Evolutionary conservation across 371 early-diverging fungal genomes (phyloP).

Genomic region (Apophysomyces sp.): DNA sequence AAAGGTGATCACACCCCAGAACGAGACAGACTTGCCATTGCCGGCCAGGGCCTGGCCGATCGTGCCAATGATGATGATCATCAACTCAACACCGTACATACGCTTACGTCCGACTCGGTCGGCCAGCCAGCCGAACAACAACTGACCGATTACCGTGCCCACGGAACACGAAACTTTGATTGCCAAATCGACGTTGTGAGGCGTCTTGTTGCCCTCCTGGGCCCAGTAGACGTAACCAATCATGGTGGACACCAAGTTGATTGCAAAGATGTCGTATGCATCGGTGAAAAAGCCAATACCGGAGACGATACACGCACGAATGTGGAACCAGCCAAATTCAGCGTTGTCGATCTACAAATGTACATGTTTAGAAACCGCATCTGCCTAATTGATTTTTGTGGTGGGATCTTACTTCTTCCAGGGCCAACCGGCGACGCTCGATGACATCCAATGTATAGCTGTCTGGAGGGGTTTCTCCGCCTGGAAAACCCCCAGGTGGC

Average conservation of each 20-base stretch:
- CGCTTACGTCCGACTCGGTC: slow-evolving; percentile 80
- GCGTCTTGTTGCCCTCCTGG: slow-evolving; percentile 35
- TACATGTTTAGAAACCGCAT: not conserved
- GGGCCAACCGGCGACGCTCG: slow-evolving; percentile 37
- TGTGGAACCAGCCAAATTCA: slow-evolving; percentile 77
- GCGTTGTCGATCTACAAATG: slow-evolving; percentile 47
- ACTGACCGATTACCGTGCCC: slow-evolving; percentile 79
- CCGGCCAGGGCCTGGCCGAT: slow-evolving; percentile 72
- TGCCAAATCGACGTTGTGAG: slow-evolving; percentile 59
- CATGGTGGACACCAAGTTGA: slow-evolving; percentile 70
- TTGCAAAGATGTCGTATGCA: slow-evolving; percentile 89
- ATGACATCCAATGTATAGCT: slow-evolving; percentile 20
- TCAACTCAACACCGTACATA: slow-evolving; percentile 82
- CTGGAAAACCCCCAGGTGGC: not conserved
- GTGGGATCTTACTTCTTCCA: slow-evolving; percentile 47
- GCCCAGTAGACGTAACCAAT: slow-evolving; percentile 70
- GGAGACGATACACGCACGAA: slow-evolving; percentile 82
- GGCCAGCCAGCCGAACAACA: slow-evolving; percentile 75
- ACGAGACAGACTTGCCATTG: slow-evolving; percentile 49
- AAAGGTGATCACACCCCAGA: slow-evolving; percentile 68
- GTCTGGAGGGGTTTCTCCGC: not conserved
- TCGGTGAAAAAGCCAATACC: slow-evolving; percentile 91
- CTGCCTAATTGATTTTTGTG: too few relatives aligned
- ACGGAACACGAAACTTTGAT: slow-evolving; percentile 75
- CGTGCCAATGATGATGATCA: slow-evolving; percentile 73